Percentiles rank a stretch among this genome's conserved stretches.
Conservation (phyloP, 1,284 basidiomycete species). For the Wolfiporia cocos region DNA sequence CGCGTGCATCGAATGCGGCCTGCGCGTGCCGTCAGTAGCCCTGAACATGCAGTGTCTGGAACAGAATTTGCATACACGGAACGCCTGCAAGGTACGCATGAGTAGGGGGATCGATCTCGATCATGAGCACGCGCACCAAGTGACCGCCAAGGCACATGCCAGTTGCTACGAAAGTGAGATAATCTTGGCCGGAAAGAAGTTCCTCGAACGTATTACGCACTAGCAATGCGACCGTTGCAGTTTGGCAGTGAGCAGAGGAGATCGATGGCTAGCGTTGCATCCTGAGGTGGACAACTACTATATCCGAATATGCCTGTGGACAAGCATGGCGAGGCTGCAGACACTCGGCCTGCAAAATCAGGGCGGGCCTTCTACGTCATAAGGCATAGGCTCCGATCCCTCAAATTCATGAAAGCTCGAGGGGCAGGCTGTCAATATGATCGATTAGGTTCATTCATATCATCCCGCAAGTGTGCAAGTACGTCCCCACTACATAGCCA, state of each 20-base stretch:
- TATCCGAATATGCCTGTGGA: slow-evolving; percentile 61
- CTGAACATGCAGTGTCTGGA: not conserved
- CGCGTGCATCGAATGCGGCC: slow-evolving; percentile 82
- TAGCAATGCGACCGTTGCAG: slow-evolving; percentile 86
- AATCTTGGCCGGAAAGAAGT: not conserved
- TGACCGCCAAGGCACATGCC: slow-evolving; percentile 87
- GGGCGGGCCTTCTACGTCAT: slow-evolving; percentile 69
- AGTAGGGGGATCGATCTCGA: not conserved
- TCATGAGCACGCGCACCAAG: slow-evolving; percentile 40
- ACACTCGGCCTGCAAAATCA: slow-evolving; percentile 3
- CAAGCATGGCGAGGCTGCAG: slow-evolving; percentile 8
- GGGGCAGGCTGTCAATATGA: slow-evolving; percentile 53
- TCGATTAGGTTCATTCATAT: not conserved
- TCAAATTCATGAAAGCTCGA: slow-evolving; percentile 89
- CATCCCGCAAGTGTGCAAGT: not conserved
- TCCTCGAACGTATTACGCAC: slow-evolving; percentile 38
- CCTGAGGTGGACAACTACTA: slow-evolving; percentile 39
- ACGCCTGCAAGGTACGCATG: slow-evolving; percentile 34
- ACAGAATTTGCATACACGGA: slow-evolving; percentile 37
- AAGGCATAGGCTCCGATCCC: slow-evolving; percentile 80
- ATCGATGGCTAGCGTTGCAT: slow-evolving; percentile 73
- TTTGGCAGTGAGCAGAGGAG: slow-evolving; percentile 66
- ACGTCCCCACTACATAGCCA: slow-evolving; percentile 71
- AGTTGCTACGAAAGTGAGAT: slow-evolving; percentile 54
- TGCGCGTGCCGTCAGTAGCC: slow-evolving; percentile 22